A percentile compares a stretch with the other conserved stretches of the same genome.
These are phyloP conservation scores for Linum trigynum DNA, from an alignment of 345 rosid species.

Conservation along the genomic window DNA sequence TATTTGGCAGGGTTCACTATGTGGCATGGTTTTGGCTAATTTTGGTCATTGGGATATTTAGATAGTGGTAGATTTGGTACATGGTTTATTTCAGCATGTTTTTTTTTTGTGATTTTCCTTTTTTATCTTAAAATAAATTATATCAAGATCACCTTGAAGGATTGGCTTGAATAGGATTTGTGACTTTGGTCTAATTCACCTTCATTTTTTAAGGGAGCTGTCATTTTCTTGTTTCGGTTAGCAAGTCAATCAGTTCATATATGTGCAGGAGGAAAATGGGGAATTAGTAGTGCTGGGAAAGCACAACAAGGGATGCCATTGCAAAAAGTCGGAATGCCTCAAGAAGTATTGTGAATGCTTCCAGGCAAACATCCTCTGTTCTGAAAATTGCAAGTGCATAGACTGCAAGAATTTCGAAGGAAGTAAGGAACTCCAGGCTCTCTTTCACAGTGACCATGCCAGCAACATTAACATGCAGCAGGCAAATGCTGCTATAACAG, in stretches of 20 bases:
- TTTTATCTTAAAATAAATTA: no score
- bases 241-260: background rate
- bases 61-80: background rate
- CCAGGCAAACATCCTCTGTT: constrained; percentile 40
- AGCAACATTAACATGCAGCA: constrained; percentile 12
- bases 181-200: no score
- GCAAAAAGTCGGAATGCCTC: constrained; percentile 41
- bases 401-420: constrained; percentile 31
- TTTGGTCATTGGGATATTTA: background rate
- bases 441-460: constrained; percentile 2
- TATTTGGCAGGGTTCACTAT: no score
- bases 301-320: constrained; percentile 42
- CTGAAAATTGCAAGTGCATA: constrained; percentile 42
- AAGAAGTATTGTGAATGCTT: constrained; percentile 59
- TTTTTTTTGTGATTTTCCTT: no score
- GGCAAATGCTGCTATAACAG: constrained; percentile 14
- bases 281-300: constrained; percentile 21
- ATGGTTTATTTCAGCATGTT: background rate
- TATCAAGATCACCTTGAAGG: background rate
- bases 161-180: no score
- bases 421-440: constrained; percentile 1
- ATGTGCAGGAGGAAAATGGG: constrained; percentile 19
- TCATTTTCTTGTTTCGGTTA: no score
- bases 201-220: no score
- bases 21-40: background rate